phyloP scores from a whole-genome alignment of 331 rosid species.

The Malus hybrid region DNA sequence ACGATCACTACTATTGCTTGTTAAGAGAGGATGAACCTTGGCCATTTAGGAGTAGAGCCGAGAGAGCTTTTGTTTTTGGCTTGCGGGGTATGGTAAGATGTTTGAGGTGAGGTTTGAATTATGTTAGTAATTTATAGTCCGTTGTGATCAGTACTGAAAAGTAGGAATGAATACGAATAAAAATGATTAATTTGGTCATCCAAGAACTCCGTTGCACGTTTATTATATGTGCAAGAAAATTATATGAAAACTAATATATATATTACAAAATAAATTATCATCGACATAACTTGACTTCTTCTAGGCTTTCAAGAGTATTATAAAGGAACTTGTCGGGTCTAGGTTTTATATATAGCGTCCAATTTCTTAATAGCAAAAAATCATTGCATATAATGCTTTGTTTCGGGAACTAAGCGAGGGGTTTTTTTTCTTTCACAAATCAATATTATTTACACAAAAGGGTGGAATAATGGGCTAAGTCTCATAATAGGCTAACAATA shows the following conservation, averaged over 20 bases:
- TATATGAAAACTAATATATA: not conserved
- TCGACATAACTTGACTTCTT: not conserved
- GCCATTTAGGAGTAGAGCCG: not conserved
- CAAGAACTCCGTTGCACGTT: not conserved
- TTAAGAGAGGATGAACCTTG: too few species aligned
- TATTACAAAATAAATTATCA: not conserved
- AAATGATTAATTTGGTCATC: not conserved
- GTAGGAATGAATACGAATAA: not conserved
- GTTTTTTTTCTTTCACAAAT: too few species aligned
- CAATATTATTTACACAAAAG: too few species aligned
- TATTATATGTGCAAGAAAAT: not conserved
- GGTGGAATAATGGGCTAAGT: too few species aligned
- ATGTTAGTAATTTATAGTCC: not conserved
- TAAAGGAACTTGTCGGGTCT: not conserved
- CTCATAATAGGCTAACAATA: too few species aligned
- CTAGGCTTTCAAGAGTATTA: not conserved
- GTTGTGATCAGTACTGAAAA: not conserved
- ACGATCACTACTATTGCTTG: not conserved
- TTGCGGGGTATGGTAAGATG: not conserved
- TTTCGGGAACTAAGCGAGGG: too few species aligned
- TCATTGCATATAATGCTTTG: too few species aligned
- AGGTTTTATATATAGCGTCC: not conserved
- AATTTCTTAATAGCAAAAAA: not conserved
- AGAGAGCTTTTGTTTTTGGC: not conserved
- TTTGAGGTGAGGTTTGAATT: not conserved